These are phyloP conservation scores for Tolypocladium ovalisporum DNA, from an alignment of 2,329 filamentous ascomycete species.

Conservation along the genomic window DNA sequence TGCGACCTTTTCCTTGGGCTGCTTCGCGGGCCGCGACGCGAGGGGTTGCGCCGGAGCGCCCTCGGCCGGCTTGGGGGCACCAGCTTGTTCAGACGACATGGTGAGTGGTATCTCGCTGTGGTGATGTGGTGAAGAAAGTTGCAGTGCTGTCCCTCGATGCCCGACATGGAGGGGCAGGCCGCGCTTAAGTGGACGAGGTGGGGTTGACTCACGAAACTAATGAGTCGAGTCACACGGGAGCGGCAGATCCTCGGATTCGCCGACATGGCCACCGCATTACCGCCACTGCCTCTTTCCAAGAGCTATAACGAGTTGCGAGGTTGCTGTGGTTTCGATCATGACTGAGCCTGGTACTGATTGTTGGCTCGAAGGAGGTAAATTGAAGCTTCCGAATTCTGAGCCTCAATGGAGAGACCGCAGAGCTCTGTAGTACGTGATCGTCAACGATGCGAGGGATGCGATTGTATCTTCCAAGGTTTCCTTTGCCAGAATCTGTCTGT, in stretches of 20 bases:
- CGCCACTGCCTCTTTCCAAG: background rate
- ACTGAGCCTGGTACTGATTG: background rate
- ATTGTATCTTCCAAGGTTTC: background rate
- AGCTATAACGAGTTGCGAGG: too few species aligned
- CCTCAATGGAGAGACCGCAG: background rate
- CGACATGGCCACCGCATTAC: background rate
- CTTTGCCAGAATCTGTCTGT: background rate
- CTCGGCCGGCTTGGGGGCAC: constrained; percentile 21
- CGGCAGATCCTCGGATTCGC: constrained; percentile 15
- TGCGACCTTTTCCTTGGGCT: constrained; percentile 25
- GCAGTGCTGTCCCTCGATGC: constrained; percentile 15
- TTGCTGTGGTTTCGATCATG: background rate
- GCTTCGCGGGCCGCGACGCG: constrained; percentile 23
- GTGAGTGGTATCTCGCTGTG: constrained; percentile 8
- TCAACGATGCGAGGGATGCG: background rate
- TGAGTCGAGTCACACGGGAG: constrained; percentile 1
- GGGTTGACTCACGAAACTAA: constrained; percentile 21
- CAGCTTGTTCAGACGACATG: constrained; percentile 28
- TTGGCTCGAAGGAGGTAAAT: background rate
- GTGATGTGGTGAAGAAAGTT: constrained; percentile 11
- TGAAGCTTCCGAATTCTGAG: background rate
- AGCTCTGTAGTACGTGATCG: background rate
- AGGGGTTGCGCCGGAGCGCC: constrained; percentile 21
- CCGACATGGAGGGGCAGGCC: constrained; percentile 21
- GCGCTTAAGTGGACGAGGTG: constrained; percentile 13